phyloP scores from a whole-genome alignment of 495 filamentous ascomycete species.

The Penicillium daleae region DNA sequence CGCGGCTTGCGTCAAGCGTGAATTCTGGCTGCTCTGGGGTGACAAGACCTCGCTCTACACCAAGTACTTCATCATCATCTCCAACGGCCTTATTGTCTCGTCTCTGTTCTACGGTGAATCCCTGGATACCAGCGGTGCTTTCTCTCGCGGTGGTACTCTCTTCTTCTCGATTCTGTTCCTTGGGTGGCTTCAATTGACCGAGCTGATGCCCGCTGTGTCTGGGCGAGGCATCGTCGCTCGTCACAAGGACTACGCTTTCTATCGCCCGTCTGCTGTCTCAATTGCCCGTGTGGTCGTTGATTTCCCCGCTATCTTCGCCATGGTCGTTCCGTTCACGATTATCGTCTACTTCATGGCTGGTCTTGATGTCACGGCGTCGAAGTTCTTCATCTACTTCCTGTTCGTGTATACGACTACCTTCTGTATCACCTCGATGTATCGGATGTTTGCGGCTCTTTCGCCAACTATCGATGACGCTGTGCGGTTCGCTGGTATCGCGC shows the following conservation, averaged over 20 bases:
- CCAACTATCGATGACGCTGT: constrained; percentile 75
- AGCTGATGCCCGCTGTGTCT: constrained; percentile 69
- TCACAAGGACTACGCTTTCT: constrained; percentile 78
- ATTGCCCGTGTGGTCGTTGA: constrained; percentile 71
- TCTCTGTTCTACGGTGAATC: constrained; percentile 73
- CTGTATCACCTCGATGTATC: constrained; percentile 68
- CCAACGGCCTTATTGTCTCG: constrained; percentile 74
- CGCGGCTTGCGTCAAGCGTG: constrained; percentile 68
- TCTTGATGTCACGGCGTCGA: constrained; percentile 65
- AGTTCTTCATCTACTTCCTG: constrained; percentile 74
- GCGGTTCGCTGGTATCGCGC: constrained; percentile 66
- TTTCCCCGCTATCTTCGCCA: constrained; percentile 65
- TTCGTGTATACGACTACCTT: constrained; percentile 73
- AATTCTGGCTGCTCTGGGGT: constrained; percentile 76
- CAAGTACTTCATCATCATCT: constrained; percentile 76
- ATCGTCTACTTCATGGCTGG: constrained; percentile 72
- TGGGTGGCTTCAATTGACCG: constrained; percentile 75
- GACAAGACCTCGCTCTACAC: constrained; percentile 75
- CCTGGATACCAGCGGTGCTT: constrained; percentile 66
- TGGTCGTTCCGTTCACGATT: constrained; percentile 66
- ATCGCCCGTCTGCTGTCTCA: constrained; percentile 71
- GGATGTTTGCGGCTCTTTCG: constrained; percentile 76
- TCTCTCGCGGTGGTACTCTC: constrained; percentile 66
- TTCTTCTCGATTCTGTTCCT: constrained; percentile 79
- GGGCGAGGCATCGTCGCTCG: constrained; percentile 65